phyloP scores from a whole-genome alignment of 176 grass and related monocot genomes.

The Tillandsia leiboldiana region DNA sequence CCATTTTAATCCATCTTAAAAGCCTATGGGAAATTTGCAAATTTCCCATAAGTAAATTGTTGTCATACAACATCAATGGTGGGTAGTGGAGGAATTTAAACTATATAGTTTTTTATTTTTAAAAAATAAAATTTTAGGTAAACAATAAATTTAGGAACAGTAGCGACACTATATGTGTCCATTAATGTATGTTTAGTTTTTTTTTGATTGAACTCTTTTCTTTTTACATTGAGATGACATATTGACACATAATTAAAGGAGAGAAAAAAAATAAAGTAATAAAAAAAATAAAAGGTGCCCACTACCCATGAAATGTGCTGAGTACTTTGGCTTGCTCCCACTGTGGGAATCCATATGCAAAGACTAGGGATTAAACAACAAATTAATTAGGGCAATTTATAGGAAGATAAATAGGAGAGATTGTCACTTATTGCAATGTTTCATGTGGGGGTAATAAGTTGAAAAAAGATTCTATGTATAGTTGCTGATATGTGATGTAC shows the following conservation, averaged over 20 bases:
- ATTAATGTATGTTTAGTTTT: neutral
- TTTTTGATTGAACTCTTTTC: neutral
- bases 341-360: neutral
- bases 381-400: neutral
- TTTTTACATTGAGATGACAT: neutral
- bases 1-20: neutral
- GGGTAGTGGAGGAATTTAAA: neutral
- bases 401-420: neutral
- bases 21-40: neutral
- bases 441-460: neutral
- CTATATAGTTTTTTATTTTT: neutral
- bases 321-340: neutral
- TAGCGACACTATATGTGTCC: neutral
- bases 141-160: neutral
- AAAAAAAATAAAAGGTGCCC: neutral
- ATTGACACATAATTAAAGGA: neutral
- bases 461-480: neutral
- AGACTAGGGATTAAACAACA: neutral
- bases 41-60: neutral
- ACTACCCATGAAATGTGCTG: neutral
- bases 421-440: slow-evolving; percentile 2
- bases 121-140: neutral
- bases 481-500: neutral
- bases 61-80: neutral
- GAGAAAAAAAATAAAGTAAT: neutral